Evolutionary conservation across 805 yeast species (phyloP).

Genomic region (Monosporozyma servazzii): DNA sequence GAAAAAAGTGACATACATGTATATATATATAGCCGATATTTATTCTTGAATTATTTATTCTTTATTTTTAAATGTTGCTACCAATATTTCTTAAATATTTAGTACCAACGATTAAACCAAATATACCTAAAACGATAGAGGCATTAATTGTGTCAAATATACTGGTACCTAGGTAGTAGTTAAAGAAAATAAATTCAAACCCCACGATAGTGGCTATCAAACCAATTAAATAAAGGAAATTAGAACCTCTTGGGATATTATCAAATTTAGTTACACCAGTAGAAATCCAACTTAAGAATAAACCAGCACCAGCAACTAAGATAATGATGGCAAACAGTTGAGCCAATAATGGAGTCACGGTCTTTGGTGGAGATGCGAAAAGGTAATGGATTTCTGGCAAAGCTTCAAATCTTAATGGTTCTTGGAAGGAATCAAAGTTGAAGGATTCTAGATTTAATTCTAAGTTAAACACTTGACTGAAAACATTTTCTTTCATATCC

Average conservation of each 20-base stretch:
- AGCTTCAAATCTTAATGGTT: slow-evolving; percentile 32
- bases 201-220: slow-evolving; percentile 21
- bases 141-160: slow-evolving; percentile 26
- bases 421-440: slow-evolving; percentile 4
- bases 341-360: slow-evolving; percentile 45
- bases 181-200: slow-evolving; percentile 24
- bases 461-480: slow-evolving; percentile 15
- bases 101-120: slow-evolving; percentile 55
- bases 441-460: slow-evolving; percentile 4
- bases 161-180: slow-evolving; percentile 25
- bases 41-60: neutral
- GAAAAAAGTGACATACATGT: neutral
- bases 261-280: slow-evolving; percentile 22
- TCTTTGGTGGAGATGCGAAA: slow-evolving; percentile 47
- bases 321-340: slow-evolving; percentile 40
- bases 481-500: slow-evolving; percentile 9
- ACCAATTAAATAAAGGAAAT: slow-evolving; percentile 16
- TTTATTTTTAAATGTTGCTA: slow-evolving; percentile 7
- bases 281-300: slow-evolving; percentile 38
- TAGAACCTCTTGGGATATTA: slow-evolving; percentile 21
- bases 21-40: neutral
- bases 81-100: slow-evolving; percentile 46
- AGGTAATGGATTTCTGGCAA: slow-evolving; percentile 55
- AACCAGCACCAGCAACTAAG: slow-evolving; percentile 32
- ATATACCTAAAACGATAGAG: slow-evolving; percentile 37